Percentiles rank a stretch among this genome's conserved stretches.
phyloP scores from a whole-genome alignment of 2,329 filamentous ascomycete genomes.

The Meredithiella fracta region DNA sequence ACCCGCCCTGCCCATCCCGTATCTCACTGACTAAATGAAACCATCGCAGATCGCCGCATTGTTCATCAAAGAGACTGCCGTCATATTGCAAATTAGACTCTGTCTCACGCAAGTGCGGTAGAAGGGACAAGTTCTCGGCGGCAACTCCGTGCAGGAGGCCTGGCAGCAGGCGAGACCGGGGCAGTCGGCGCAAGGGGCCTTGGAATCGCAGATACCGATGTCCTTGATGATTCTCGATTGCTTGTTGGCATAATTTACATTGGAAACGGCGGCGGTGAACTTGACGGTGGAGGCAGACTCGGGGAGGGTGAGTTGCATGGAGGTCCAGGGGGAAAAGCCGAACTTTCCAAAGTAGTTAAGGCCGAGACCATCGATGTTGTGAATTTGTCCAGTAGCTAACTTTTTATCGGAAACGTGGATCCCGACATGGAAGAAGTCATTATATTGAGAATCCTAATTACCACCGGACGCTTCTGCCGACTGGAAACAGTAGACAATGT shows the following conservation, averaged over 20 bases:
- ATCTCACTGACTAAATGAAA: constrained; percentile 5
- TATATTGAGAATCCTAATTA: constrained; percentile 1
- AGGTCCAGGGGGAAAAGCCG: constrained; percentile 9
- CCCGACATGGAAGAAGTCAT: constrained; percentile 8
- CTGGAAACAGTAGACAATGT: constrained; percentile 8
- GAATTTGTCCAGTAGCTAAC: neutral
- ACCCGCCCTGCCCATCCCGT: neutral
- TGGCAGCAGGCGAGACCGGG: constrained; percentile 12
- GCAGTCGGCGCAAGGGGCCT: constrained; percentile 7
- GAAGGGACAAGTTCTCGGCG: constrained; percentile 7
- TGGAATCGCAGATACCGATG: constrained; percentile 5
- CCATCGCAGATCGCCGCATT: constrained; percentile 8
- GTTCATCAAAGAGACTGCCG: neutral
- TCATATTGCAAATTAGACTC: neutral
- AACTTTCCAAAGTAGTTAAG: constrained; percentile 10
- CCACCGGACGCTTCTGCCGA: constrained; percentile 1
- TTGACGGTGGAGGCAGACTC: neutral
- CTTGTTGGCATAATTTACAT: neutral
- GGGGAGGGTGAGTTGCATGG: constrained; percentile 3
- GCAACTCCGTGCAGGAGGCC: neutral
- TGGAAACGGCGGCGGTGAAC: constrained; percentile 7
- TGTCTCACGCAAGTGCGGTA: constrained; percentile 11
- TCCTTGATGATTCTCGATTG: constrained; percentile 10
- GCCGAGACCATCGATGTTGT: constrained; percentile 6
- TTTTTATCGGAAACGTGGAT: constrained; percentile 2